Percentiles rank a stretch among this genome's conserved stretches.
phyloP scores from a whole-genome alignment of 148 eudicot genomes.

The Dianthus caryophyllus region DNA sequence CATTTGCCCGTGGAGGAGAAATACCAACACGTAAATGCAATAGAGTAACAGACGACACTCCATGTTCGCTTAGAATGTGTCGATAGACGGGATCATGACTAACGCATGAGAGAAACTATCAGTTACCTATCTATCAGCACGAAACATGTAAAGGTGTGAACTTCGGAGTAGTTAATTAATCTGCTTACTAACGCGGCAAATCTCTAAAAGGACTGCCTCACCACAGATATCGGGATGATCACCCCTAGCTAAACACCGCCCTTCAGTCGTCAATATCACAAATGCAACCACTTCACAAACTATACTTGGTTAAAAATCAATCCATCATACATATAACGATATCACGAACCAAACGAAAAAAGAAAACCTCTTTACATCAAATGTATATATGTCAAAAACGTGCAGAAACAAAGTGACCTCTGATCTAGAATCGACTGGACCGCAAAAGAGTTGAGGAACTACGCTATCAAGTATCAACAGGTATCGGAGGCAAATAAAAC shows the following conservation, averaged over 20 bases:
- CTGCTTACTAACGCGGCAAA: too few relatives aligned
- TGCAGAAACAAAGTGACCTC: conserved; percentile 5
- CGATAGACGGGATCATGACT: conserved; percentile 7
- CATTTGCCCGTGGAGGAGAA: conserved; percentile 16
- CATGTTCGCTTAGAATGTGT: conserved; percentile 11
- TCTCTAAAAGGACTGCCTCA: too few relatives aligned
- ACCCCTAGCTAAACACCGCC: too few relatives aligned
- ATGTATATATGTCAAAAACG: background rate
- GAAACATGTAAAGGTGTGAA: too few relatives aligned
- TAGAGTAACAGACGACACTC: background rate
- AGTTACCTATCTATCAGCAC: conserved; percentile 4
- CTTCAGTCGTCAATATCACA: too few relatives aligned
- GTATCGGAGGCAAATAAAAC: too few relatives aligned
- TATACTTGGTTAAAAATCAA: too few relatives aligned
- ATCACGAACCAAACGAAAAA: background rate
- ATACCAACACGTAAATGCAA: conserved; percentile 20
- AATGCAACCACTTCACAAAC: too few relatives aligned
- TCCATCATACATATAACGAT: too few relatives aligned
- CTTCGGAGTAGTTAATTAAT: too few relatives aligned
- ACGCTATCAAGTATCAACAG: too few relatives aligned
- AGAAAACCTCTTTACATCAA: background rate
- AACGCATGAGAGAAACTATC: background rate
- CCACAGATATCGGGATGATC: too few relatives aligned
- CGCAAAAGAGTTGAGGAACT: background rate
- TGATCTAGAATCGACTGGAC: conserved; percentile 9